Conservation (phyloP, 306 rosid species). For the Gastrolobium bilobum region DNA sequence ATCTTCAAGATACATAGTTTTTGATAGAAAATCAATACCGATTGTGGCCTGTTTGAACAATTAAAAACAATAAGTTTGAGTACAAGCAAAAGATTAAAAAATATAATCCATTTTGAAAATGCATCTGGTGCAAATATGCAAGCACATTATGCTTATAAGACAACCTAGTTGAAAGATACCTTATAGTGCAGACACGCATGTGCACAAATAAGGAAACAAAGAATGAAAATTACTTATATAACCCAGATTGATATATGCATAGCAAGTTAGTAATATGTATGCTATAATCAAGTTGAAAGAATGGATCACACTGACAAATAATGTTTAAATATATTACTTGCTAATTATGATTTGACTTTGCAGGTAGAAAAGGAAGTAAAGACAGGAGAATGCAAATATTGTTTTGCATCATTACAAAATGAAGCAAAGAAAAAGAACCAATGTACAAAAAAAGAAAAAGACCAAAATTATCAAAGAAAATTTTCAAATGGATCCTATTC, state of each 20-base stretch:
- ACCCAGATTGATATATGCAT: neutral
- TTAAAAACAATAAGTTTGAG: neutral
- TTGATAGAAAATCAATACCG: slow-evolving; percentile 62
- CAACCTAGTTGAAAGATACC: slow-evolving; percentile 6
- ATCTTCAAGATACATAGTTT: slow-evolving; percentile 64
- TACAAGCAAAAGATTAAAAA: slow-evolving; percentile 1
- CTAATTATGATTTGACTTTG: slow-evolving; percentile 1
- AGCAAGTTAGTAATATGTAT: neutral
- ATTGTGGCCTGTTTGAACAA: slow-evolving; percentile 54
- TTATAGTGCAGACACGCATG: neutral
- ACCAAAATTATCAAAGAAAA: neutral
- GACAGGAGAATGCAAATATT: neutral
- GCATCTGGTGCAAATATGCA: slow-evolving; percentile 11
- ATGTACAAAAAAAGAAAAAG: neutral
- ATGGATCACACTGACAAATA: neutral
- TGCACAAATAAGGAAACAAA: slow-evolving; percentile 19
- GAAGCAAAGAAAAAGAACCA: neutral
- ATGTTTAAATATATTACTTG: slow-evolving; percentile 1
- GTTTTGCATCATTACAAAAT: neutral
- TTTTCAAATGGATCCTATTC: neutral
- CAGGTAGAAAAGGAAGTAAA: slow-evolving; percentile 15
- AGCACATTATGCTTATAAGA: neutral
- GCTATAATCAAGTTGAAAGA: slow-evolving; percentile 11
- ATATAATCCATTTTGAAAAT: slow-evolving; percentile 15
- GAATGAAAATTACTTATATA: neutral